Conservation (phyloP, 768 basidiomycete species). For the Phaeotremella fagi region DNA sequence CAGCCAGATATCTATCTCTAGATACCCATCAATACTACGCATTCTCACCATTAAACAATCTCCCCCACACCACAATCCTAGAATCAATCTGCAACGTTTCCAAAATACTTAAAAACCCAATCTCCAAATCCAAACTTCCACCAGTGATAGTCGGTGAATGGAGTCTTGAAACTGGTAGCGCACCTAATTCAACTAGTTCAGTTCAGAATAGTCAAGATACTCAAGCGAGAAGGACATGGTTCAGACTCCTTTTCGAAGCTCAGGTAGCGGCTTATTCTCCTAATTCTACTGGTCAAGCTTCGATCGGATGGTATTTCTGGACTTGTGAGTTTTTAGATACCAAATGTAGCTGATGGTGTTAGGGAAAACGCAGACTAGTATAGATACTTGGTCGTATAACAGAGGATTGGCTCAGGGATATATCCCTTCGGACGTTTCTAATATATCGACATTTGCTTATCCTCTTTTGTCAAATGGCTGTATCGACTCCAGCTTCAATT, state of each 20-base stretch:
- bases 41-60: slow-evolving; percentile 38
- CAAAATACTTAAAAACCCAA: slow-evolving; percentile 16
- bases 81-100: slow-evolving; percentile 43
- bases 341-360: background rate
- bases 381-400: slow-evolving; percentile 45
- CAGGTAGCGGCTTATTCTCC: slow-evolving; percentile 44
- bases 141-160: slow-evolving; percentile 43
- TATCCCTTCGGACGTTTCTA: slow-evolving; percentile 42
- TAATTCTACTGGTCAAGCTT: slow-evolving; percentile 21
- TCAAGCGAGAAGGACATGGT: slow-evolving; percentile 43
- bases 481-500: slow-evolving; percentile 38
- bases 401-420: slow-evolving; percentile 35
- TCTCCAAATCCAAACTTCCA: slow-evolving; percentile 8
- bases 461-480: slow-evolving; percentile 41
- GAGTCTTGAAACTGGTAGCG: slow-evolving; percentile 42
- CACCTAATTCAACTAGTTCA: slow-evolving; percentile 20
- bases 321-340: slow-evolving; percentile 29
- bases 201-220: slow-evolving; percentile 19
- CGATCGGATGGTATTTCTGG: slow-evolving; percentile 47
- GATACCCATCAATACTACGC: slow-evolving; percentile 48
- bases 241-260: slow-evolving; percentile 43
- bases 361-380: slow-evolving; percentile 43
- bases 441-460: slow-evolving; percentile 35
- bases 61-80: slow-evolving; percentile 38
- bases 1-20: slow-evolving; percentile 19